These are phyloP conservation scores for Huiozyma sinensis DNA, from an alignment of 805 yeast species.

Conservation along the genomic window DNA sequence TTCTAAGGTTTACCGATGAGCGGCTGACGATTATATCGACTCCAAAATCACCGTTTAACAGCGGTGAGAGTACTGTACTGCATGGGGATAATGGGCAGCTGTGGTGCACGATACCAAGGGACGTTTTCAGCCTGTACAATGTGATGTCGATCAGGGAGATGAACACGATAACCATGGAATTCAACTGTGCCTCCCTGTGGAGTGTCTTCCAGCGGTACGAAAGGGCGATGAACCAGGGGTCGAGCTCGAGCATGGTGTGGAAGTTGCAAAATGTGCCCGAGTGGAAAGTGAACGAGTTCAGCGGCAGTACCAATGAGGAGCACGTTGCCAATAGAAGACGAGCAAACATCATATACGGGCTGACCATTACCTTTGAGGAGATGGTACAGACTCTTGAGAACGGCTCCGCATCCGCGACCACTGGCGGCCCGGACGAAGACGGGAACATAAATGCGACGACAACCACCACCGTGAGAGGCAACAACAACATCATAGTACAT, in stretches of 20 bases:
- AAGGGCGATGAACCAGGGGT: conserved; percentile 19
- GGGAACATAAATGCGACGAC: conserved; percentile 2
- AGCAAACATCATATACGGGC: conserved; percentile 18
- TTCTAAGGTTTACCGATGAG: conserved; percentile 25
- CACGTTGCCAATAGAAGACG: conserved; percentile 2
- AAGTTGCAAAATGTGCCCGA: conserved; percentile 22
- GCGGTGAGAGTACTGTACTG: conserved; percentile 6
- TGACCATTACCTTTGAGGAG: conserved; percentile 25
- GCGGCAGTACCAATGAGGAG: neutral
- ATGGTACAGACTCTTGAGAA: conserved; percentile 10
- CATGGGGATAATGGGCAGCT: conserved; percentile 24
- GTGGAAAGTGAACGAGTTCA: conserved; percentile 11
- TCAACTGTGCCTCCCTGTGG: conserved; percentile 22
- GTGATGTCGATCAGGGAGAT: conserved; percentile 21
- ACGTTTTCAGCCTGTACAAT: conserved; percentile 20
- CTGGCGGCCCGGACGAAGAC: conserved; percentile 2
- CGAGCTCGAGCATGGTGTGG: conserved; percentile 19
- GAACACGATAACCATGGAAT: conserved; percentile 24
- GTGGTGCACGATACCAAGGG: conserved; percentile 27
- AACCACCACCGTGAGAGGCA: conserved; percentile 1
- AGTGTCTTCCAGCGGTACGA: conserved; percentile 25
- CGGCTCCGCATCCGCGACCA: conserved; percentile 3
- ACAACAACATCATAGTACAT: conserved; percentile 39
- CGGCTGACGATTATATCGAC: conserved; percentile 24
- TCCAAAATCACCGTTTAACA: conserved; percentile 13